Base-by-base conservation (phyloP, 108 stramenopile genomes). In the Cafeteria roenbergensis region DNA sequence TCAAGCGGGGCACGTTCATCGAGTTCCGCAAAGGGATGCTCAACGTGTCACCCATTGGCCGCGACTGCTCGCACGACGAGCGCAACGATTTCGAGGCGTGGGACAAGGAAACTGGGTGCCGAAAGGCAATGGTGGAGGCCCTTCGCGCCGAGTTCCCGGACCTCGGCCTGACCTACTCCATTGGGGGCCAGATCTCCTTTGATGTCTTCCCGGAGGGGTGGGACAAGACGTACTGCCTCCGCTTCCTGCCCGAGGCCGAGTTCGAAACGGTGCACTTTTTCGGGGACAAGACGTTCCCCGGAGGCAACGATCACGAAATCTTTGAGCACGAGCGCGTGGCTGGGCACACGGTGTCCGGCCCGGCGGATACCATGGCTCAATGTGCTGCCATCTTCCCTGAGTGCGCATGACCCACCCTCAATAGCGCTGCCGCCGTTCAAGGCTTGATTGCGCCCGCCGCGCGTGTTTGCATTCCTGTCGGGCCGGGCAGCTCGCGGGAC, bases 261-360 rank as follows among this genome's bases (percentile, higher is more conserved):
- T 99, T 86, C 80, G 94, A 99, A 69, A 92, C 93, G 76, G 84
- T 99, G 66, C 95, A 96, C 73, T 99, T 99, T 74, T 99, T 96
- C 70, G 97, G 97, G 9, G 97, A 99, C 86, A 99, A 99, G 75
- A 99, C 95, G 22, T 95, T 93, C 62, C 81, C 92, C 71, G 97
- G 97, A 28, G 97, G 97, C 31, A 99, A 99, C 67, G 97, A 99
- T 75, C 91, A 80, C 76, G 97, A 96, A 69, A 95, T 99, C 70
- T 96, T 93, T 76, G 69, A 77, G 37, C 82, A 86, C 30, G 86
- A 90, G 62, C 78, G 91, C 60, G 92, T 90, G 1, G 91, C 88
- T 65, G 97, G 95, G 9, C 95, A 97, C 71, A 90, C 94, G 25
- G 94, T 96, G 31, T 91, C 87, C 6, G 57, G 79, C 51, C 94